These are phyloP conservation scores for Xylaria sp. DNA, from an alignment of 2,329 filamentous ascomycete genomes.

Conservation along the genomic window DNA sequence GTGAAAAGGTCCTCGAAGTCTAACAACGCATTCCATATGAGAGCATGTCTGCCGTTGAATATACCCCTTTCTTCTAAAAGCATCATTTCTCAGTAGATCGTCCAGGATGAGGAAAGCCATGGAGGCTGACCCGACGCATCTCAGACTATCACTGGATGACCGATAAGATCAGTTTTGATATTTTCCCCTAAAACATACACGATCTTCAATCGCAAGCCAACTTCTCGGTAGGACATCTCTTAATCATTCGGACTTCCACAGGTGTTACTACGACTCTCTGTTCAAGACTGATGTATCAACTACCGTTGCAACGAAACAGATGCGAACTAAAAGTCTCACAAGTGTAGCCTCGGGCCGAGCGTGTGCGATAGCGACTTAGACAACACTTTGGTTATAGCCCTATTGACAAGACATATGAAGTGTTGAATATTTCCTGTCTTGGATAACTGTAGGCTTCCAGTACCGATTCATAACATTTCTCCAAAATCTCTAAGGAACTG, in stretches of 20 bases:
- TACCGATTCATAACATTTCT: neutral
- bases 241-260: neutral
- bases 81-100: neutral
- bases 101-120: no score
- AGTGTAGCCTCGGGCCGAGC: slow-evolving; percentile 17
- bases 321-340: slow-evolving; percentile 5
- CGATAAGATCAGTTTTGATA: neutral
- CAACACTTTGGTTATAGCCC: slow-evolving; percentile 1
- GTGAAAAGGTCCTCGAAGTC: neutral
- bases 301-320: neutral
- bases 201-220: neutral
- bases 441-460: no score
- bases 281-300: neutral
- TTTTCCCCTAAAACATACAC: neutral
- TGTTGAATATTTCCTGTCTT: neutral
- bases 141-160: no score
- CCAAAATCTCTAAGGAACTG: neutral
- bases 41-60: neutral
- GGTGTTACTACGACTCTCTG: neutral
- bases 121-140: no score
- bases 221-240: neutral
- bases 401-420: neutral
- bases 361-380: slow-evolving; percentile 18
- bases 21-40: no score
- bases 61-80: neutral